Conservation (phyloP, 2,329 filamentous ascomycete species). For the Colletotrichum euphorbiae region DNA sequence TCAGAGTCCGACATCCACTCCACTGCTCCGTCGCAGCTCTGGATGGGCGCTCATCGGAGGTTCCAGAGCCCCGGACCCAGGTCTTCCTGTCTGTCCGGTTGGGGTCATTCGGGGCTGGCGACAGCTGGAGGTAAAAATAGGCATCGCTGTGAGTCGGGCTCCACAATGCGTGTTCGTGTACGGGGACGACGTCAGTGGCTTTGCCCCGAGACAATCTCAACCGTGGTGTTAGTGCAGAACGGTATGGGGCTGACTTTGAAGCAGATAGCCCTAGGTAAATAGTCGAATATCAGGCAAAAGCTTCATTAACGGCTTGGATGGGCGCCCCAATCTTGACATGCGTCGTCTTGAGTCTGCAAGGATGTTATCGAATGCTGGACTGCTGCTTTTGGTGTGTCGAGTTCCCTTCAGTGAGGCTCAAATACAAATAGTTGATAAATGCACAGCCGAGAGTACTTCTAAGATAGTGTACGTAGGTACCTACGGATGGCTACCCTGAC, state of each 20-base stretch:
- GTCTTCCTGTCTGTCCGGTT: background rate
- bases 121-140: constrained; percentile 31
- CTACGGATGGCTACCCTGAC: constrained; percentile 2
- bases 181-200: constrained; percentile 28
- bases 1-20: background rate
- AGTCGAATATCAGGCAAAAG: too few relatives aligned
- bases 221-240: background rate
- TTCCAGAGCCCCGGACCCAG: constrained; percentile 23
- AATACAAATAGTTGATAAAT: constrained; percentile 13
- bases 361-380: background rate
- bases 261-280: too few relatives aligned
- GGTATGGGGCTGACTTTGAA: background rate
- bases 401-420: constrained; percentile 20
- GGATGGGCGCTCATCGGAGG: constrained; percentile 2
- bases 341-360: background rate
- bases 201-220: constrained; percentile 13
- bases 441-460: too few relatives aligned
- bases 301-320: background rate
- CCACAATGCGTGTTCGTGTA: constrained; percentile 1
- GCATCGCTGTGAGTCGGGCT: background rate
- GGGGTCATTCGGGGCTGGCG: background rate
- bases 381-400: background rate
- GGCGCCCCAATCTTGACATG: background rate
- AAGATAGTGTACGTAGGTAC: too few relatives aligned
- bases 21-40: constrained; percentile 1